These are phyloP conservation scores for Beauveria sp. DNA, from an alignment of 2,329 filamentous ascomycete species.

Conservation along the genomic window DNA sequence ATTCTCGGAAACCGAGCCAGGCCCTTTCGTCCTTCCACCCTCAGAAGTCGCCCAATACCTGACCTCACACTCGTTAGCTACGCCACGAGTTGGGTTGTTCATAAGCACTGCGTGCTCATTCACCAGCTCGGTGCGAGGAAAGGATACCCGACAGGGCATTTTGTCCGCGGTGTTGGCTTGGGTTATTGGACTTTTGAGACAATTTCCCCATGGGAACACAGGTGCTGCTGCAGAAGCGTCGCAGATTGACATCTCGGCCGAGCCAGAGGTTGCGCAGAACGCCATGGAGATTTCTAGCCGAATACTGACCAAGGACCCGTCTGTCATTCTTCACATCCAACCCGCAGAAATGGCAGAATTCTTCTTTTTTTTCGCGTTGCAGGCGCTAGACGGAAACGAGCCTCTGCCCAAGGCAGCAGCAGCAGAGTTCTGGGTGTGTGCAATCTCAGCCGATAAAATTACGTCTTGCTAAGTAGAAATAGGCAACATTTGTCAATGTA, in stretches of 20 bases:
- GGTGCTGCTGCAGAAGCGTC: background rate
- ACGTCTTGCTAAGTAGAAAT: background rate
- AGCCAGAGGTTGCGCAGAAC: constrained; percentile 65
- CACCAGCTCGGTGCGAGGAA: constrained; percentile 47
- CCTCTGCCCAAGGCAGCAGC: constrained; percentile 68
- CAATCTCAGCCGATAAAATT: background rate
- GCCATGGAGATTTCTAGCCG: constrained; percentile 65
- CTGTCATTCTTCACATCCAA: constrained; percentile 52
- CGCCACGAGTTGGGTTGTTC: constrained; percentile 59
- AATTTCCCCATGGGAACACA: constrained; percentile 31
- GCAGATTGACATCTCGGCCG: constrained; percentile 54
- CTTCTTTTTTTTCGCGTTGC: constrained; percentile 65
- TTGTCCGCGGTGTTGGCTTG: constrained; percentile 50
- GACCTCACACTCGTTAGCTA: constrained; percentile 48
- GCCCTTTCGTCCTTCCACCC: constrained; percentile 69
- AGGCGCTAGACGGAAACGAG: constrained; percentile 62
- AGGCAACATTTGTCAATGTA: constrained; percentile 13
- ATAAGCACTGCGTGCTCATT: constrained; percentile 67
- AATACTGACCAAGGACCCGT: constrained; percentile 52
- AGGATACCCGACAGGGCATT: constrained; percentile 37
- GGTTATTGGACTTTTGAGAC: constrained; percentile 53
- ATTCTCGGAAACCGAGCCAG: constrained; percentile 65
- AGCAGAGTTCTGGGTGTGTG: constrained; percentile 65
- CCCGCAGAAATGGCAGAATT: constrained; percentile 51
- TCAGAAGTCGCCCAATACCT: constrained; percentile 60